These are phyloP conservation scores for Boeremia exigua DNA, from an alignment of 2,329 filamentous ascomycete species.

Conservation along the genomic window DNA sequence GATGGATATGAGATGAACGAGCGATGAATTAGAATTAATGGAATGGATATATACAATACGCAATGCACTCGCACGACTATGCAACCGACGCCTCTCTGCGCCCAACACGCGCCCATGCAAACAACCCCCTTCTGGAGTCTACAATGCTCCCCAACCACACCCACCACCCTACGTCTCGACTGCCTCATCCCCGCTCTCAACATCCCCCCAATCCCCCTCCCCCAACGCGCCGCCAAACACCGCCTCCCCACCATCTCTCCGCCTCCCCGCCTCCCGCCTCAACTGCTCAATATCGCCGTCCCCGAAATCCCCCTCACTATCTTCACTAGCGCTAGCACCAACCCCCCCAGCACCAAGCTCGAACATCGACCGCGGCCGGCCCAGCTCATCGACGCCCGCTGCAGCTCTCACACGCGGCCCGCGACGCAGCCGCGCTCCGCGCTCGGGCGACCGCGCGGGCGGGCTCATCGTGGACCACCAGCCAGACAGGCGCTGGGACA, in stretches of 20 bases:
- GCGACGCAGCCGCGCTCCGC: no score
- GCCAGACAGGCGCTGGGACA: constrained; percentile 40
- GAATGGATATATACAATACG: no score
- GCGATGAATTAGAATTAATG: no score
- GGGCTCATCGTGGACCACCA: constrained; percentile 47
- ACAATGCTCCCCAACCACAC: constrained; percentile 17
- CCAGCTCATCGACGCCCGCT: constrained; percentile 24
- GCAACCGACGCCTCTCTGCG: no score
- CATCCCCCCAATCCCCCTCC: constrained; percentile 32
- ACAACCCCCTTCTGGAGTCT: neutral
- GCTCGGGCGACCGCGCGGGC: neutral
- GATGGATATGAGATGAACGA: no score
- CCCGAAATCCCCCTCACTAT: constrained; percentile 9
- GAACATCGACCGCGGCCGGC: constrained; percentile 46
- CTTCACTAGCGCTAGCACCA: constrained; percentile 52
- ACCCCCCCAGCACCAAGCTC: constrained; percentile 46
- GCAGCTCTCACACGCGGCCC: no score
- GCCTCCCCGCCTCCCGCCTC: neutral
- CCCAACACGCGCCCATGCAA: neutral
- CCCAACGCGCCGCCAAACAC: constrained; percentile 20
- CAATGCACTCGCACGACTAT: no score
- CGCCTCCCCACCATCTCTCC: neutral
- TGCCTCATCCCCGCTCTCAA: constrained; percentile 19
- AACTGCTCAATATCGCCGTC: constrained; percentile 4
- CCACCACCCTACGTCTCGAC: constrained; percentile 22